Evolutionary conservation across 1,284 basidiomycete genomes (phyloP).

Genomic region (Microbotryum scabiosae): DNA sequence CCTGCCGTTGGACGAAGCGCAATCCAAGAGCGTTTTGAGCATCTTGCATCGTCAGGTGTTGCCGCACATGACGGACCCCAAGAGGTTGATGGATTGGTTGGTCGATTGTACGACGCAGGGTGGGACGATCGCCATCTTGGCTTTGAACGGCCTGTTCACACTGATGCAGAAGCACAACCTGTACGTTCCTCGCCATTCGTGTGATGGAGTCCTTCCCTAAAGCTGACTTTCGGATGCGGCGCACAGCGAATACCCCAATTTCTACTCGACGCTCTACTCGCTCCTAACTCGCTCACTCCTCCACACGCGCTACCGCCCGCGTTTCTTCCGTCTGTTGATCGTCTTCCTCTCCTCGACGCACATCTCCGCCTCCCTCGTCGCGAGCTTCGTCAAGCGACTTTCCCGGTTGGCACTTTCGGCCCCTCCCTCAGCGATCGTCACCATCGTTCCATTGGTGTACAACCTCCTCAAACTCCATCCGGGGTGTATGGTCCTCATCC

Average conservation of each 20-base stretch:
- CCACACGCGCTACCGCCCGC: constrained; percentile 82
- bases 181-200: constrained; percentile 46
- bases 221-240: background rate
- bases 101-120: constrained; percentile 67
- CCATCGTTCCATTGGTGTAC: constrained; percentile 87
- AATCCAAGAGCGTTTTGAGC: constrained; percentile 56
- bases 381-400: constrained; percentile 88
- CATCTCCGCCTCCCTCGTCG: constrained; percentile 76
- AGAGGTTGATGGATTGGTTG: constrained; percentile 88
- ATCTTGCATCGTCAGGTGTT: constrained; percentile 76
- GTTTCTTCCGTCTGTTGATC: constrained; percentile 89
- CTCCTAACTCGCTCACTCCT: constrained; percentile 79
- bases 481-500: constrained; percentile 85
- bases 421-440: constrained; percentile 81
- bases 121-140: constrained; percentile 77
- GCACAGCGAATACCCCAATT: constrained; percentile 81
- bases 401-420: constrained; percentile 73
- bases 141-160: constrained; percentile 82
- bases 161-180: constrained; percentile 90
- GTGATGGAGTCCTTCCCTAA: constrained; percentile 1
- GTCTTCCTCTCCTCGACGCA: constrained; percentile 87
- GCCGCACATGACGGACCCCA: constrained; percentile 65
- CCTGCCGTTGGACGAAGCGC: constrained; percentile 35
- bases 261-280: constrained; percentile 87
- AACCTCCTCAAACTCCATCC: constrained; percentile 91